Evolutionary conservation across 805 yeast genomes (phyloP).

Genomic region (Nakazawaea ambrosiae): DNA sequence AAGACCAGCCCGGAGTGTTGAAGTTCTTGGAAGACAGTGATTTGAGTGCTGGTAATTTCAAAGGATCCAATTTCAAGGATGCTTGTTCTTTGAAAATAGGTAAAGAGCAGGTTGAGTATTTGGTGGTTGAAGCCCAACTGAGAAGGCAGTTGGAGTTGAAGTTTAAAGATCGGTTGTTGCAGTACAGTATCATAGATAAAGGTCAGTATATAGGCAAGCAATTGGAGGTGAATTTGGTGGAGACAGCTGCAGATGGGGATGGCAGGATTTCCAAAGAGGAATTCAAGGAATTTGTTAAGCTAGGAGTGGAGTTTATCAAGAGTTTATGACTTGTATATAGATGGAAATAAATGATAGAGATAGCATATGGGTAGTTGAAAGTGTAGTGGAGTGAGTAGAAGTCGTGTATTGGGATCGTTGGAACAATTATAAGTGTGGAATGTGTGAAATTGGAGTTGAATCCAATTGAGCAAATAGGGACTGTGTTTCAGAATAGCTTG

Average conservation of each 20-base stretch:
- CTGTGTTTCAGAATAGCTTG: too few relatives aligned
- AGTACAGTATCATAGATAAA: constrained; percentile 33
- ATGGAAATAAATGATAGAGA: background rate
- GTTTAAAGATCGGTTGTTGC: constrained; percentile 23
- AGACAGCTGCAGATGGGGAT: constrained; percentile 19
- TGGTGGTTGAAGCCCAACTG: constrained; percentile 7
- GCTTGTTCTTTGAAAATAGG: constrained; percentile 1
- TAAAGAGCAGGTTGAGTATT: constrained; percentile 5
- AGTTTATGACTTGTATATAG: constrained; percentile 1
- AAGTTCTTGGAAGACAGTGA: constrained; percentile 23
- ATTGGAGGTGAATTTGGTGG: constrained; percentile 30
- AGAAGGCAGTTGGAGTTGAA: constrained; percentile 27
- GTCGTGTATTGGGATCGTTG: too few relatives aligned
- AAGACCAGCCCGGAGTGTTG: constrained; percentile 36
- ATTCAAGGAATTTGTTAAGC: constrained; percentile 2
- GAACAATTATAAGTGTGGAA: too few relatives aligned
- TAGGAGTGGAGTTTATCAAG: background rate
- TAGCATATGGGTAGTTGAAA: too few relatives aligned
- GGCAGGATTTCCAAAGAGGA: constrained; percentile 5
- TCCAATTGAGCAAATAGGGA: too few relatives aligned
- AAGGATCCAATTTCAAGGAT: constrained; percentile 4
- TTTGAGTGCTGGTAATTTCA: constrained; percentile 6
- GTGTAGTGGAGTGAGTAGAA: too few relatives aligned
- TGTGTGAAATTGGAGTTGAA: too few relatives aligned
- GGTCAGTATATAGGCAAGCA: constrained; percentile 34